Evolutionary conservation across 2,329 filamentous ascomycete species (phyloP).

Genomic region (Nannizzia gypsea): DNA sequence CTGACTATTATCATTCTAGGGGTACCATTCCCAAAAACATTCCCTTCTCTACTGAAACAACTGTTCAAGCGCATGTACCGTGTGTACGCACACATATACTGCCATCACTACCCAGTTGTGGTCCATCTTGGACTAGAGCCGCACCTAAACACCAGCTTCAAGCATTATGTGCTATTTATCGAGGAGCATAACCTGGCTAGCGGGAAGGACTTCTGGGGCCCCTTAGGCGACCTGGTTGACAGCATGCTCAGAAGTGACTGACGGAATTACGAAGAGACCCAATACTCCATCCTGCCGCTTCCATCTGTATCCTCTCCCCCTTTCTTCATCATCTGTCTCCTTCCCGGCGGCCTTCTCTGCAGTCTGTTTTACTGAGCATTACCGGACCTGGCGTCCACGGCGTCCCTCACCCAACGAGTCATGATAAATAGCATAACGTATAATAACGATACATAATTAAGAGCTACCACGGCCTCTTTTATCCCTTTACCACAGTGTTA

Average conservation of each 20-base stretch:
- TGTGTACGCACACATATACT: conserved; percentile 98
- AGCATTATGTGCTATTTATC: conserved; percentile 97
- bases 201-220: conserved; percentile 95
- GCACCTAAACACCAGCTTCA: conserved; percentile 97
- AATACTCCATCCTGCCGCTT: background rate
- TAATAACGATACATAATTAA: conserved; percentile 4
- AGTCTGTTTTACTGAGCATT: background rate
- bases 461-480: background rate
- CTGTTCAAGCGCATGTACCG: conserved; percentile 99
- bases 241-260: conserved; percentile 93
- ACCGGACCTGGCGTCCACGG: background rate
- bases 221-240: conserved; percentile 86
- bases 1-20: conserved; percentile 37
- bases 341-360: background rate
- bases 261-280: background rate
- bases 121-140: conserved; percentile 90
- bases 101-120: conserved; percentile 96
- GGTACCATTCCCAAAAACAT: conserved; percentile 88
- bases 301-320: background rate
- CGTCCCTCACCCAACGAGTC: background rate
- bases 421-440: conserved; percentile 2
- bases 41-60: conserved; percentile 76
- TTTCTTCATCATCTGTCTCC: background rate
- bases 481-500: background rate
- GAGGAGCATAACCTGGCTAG: conserved; percentile 88